Percentiles rank a stretch among this genome's conserved stretches.
Evolutionary conservation across 371 early-diverging fungal species (phyloP).

Genomic region (Mucor circinelloides): DNA sequence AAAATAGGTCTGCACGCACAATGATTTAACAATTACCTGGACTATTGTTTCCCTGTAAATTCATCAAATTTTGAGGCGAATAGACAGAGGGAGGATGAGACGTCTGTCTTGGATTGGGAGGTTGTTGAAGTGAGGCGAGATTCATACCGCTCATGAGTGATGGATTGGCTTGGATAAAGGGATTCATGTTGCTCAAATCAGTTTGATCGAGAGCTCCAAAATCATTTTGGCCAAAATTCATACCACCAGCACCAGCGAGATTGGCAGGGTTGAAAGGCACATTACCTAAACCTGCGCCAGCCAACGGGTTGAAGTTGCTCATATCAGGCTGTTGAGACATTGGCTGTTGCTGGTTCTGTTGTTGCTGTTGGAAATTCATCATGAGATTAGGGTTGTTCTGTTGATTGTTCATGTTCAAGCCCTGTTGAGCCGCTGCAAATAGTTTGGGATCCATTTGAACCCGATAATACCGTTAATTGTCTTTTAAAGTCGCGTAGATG

Average conservation of each 20-base stretch:
- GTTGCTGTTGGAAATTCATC: constrained; percentile 41
- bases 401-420: constrained; percentile 31
- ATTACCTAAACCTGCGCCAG: constrained; percentile 15
- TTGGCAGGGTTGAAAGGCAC: constrained; percentile 29
- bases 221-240: constrained; percentile 31
- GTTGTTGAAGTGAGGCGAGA: constrained; percentile 9
- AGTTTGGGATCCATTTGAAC: constrained; percentile 45
- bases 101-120: constrained; percentile 19
- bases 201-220: constrained; percentile 32
- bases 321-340: constrained; percentile 31
- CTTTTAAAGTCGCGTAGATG: background rate
- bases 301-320: constrained; percentile 25
- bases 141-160: constrained; percentile 18
- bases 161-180: constrained; percentile 24
- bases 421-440: constrained; percentile 37
- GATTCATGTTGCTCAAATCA: constrained; percentile 30
- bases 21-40: constrained; percentile 6
- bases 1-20: no score
- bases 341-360: constrained; percentile 28
- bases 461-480: background rate
- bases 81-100: constrained; percentile 25
- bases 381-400: constrained; percentile 35
- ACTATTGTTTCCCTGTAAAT: constrained; percentile 11
- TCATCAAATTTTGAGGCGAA: constrained; percentile 33
- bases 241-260: constrained; percentile 18